phyloP scores from a whole-genome alignment of 768 basidiomycete species.

The Collybia nuda region DNA sequence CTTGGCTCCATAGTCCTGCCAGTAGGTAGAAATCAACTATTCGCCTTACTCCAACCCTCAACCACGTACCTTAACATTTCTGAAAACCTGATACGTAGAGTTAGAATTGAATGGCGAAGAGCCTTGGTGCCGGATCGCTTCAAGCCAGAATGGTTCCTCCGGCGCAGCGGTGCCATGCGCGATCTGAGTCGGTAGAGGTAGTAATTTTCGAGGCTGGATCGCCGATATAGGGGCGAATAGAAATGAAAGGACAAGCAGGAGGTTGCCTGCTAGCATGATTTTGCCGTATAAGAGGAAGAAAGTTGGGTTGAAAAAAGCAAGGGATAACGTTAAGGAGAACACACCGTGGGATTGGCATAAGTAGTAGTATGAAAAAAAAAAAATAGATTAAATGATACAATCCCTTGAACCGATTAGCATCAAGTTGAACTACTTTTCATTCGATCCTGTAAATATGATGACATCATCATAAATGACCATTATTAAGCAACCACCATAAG shows the following conservation, averaged over 20 bases:
- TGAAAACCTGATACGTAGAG: conserved; percentile 65
- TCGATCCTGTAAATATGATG: no score
- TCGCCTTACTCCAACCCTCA: not conserved
- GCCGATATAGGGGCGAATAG: conserved; percentile 14
- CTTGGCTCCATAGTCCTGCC: conserved; percentile 40
- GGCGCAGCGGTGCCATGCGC: conserved; percentile 52
- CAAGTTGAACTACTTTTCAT: no score
- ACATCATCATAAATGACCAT: no score
- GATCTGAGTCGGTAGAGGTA: no score
- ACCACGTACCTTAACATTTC: conserved; percentile 61
- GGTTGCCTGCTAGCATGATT: conserved; percentile 33
- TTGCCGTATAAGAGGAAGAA: conserved; percentile 43
- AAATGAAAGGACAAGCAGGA: not conserved
- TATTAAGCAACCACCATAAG: no score
- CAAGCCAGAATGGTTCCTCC: conserved; percentile 65
- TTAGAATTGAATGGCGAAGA: conserved; percentile 63
- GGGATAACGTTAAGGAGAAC: no score
- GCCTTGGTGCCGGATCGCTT: conserved; percentile 73
- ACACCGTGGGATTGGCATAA: no score
- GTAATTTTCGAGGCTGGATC: conserved; percentile 21
- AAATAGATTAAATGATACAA: no score
- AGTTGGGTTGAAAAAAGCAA: no score
- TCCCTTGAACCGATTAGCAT: no score
- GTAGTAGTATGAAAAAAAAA: no score
- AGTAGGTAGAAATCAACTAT: not conserved